Base-by-base conservation (phyloP, 2,329 filamentous ascomycete species). In the Aureobasidium zeae region DNA sequence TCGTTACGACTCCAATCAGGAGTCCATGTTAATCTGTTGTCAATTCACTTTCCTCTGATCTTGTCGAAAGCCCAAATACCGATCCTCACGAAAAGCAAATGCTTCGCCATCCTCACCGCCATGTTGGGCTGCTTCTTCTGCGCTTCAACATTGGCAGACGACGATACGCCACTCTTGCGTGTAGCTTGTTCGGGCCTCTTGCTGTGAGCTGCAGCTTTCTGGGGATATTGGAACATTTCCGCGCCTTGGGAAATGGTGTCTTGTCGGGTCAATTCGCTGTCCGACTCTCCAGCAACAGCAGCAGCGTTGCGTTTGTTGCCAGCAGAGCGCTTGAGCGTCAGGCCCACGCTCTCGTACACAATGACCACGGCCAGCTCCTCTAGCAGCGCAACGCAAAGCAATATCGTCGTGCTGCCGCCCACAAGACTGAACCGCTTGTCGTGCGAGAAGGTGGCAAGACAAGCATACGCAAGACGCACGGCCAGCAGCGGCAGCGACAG, bases 381-480 rank as follows among this genome's bases (percentile, higher is more conserved):
- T 5, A 46, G 13, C 16, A 24, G 24, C 5, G 13, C 21, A 19
- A 43, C 37, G n/a, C 22, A 32, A 13, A 19, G 13, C 16, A 34
- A n/a, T 17, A 35, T 20, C 8, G 32, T 21, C 16, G 20, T 20
- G n/a, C 17, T 20, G 8, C 32, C 32, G 12, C 13, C 20, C 16
- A 35, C 17, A 35, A 20, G 11, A 17, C 17, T 35, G 34, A 50
- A 21, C 7, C 41, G 46, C 21, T 50, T 46, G 11, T 39, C n/a
- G n/a, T 30, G 39, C 8, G 46, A 39, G 46, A 52, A 57, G 12
- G 36, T 41, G n/a, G 46, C 41, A 8, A 45, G 34, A 12, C 55
- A 36, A 24, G 56, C 48, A 54, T 64, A 49, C 56, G 63, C 44
- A 54, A 65, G 42, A 57, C 62, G 11, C 55, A 64, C 41, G 53